Conservation (phyloP, 495 filamentous ascomycete species). For the Polyplosphaeria fusca region DNA sequence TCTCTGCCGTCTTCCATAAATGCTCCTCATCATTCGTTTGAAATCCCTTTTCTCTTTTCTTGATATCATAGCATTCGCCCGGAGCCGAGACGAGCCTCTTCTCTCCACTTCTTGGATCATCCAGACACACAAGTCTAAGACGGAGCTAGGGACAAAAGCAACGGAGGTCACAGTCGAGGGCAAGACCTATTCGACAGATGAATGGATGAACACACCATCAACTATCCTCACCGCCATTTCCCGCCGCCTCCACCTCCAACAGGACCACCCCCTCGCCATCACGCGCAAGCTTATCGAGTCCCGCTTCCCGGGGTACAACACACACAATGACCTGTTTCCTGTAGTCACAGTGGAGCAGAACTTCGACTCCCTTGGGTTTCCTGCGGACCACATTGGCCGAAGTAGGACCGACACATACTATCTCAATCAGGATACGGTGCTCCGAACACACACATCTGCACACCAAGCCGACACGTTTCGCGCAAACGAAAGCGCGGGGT, state of each 20-base stretch:
- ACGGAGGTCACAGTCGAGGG: constrained; percentile 54
- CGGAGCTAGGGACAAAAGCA: constrained; percentile 9
- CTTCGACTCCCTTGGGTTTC: constrained; percentile 94
- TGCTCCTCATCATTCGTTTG: too few species aligned
- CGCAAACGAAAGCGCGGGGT: constrained; percentile 66
- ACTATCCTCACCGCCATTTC: constrained; percentile 69
- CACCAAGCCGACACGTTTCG: constrained; percentile 88
- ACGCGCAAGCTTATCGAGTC: constrained; percentile 91
- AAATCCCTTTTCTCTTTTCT: too few species aligned
- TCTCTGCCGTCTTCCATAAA: neutral
- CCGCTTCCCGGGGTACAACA: constrained; percentile 72
- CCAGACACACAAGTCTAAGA: constrained; percentile 12
- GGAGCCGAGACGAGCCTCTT: too few species aligned
- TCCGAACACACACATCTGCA: constrained; percentile 90
- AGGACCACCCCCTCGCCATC: constrained; percentile 84
- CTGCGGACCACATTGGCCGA: constrained; percentile 83
- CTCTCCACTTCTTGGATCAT: too few species aligned
- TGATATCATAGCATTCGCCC: too few species aligned
- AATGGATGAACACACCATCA: constrained; percentile 80
- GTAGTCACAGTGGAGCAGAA: constrained; percentile 85
- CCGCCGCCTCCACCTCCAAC: constrained; percentile 77
- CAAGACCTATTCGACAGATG: constrained; percentile 62
- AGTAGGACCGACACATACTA: constrained; percentile 93
- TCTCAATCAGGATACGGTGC: constrained; percentile 75
- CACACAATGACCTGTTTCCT: constrained; percentile 74